These are phyloP conservation scores for Friedmanniomyces simplex DNA, from an alignment of 495 filamentous ascomycete genomes.

Conservation along the genomic window DNA sequence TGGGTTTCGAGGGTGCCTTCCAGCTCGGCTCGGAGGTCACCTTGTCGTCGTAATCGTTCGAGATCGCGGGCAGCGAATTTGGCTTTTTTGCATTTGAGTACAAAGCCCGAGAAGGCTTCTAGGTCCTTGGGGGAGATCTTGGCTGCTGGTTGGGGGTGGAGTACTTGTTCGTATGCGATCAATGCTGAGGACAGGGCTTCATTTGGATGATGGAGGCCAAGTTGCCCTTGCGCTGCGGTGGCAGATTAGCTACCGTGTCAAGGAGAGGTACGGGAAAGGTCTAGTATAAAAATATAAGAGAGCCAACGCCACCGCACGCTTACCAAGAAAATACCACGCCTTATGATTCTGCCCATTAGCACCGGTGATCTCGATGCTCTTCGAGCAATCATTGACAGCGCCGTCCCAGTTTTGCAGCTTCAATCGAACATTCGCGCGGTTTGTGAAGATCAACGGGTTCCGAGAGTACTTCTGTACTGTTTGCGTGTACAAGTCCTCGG, in stretches of 20 bases:
- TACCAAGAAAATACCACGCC: slow-evolving; percentile 62
- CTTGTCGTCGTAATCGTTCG: slow-evolving; percentile 31
- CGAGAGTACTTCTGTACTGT: slow-evolving; percentile 56
- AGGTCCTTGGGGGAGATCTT: slow-evolving; percentile 39
- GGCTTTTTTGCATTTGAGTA: slow-evolving; percentile 59
- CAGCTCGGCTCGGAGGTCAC: slow-evolving; percentile 48
- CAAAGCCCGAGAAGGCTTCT: slow-evolving; percentile 49
- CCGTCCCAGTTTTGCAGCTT: slow-evolving; percentile 58
- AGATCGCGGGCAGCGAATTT: slow-evolving; percentile 46
- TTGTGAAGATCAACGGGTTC: slow-evolving; percentile 65
- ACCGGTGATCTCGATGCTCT: slow-evolving; percentile 55
- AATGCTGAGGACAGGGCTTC: slow-evolving; percentile 64
- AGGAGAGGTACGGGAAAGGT: not conserved
- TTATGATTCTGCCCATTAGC: slow-evolving; percentile 52
- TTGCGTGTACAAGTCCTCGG: slow-evolving; percentile 74
- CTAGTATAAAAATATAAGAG: not conserved
- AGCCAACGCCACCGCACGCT: not conserved
- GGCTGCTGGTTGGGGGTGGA: slow-evolving; percentile 38
- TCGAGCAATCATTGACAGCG: slow-evolving; percentile 70
- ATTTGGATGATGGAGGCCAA: slow-evolving; percentile 60
- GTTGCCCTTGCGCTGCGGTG: slow-evolving; percentile 57
- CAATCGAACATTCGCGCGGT: slow-evolving; percentile 77
- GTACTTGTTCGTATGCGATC: slow-evolving; percentile 62
- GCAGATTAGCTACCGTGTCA: not conserved
- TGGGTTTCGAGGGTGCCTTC: slow-evolving; percentile 36